Evolutionary conservation across 495 filamentous ascomycete genomes (phyloP).

Genomic region (Talaromyces proteolyticus): DNA sequence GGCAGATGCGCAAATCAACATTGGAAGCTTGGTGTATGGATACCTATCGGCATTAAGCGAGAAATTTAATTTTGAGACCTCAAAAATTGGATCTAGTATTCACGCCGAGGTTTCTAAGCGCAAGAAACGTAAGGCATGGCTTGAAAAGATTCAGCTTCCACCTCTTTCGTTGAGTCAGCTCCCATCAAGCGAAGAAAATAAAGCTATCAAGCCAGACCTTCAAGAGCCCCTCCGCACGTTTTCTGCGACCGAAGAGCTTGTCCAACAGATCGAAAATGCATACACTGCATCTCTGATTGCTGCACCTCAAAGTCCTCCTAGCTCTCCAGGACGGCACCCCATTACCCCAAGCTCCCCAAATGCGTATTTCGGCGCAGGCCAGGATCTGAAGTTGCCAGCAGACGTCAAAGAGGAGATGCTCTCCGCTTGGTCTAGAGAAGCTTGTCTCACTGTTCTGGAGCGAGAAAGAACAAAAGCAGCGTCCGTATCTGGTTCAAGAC

Average conservation of each 20-base stretch:
- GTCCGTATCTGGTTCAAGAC: slow-evolving; percentile 67
- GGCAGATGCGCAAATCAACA: slow-evolving; percentile 59
- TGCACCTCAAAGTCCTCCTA: slow-evolving; percentile 61
- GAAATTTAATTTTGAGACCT: slow-evolving; percentile 68
- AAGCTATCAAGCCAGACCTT: slow-evolving; percentile 29
- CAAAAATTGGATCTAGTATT: slow-evolving; percentile 59
- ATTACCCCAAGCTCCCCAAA: background rate
- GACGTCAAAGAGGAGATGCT: slow-evolving; percentile 67
- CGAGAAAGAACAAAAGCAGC: slow-evolving; percentile 57
- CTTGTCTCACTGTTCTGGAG: slow-evolving; percentile 59
- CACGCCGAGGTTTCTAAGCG: slow-evolving; percentile 70
- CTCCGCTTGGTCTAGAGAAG: slow-evolving; percentile 71
- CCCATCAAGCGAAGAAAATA: slow-evolving; percentile 16
- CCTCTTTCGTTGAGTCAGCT: slow-evolving; percentile 45
- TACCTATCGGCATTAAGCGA: slow-evolving; percentile 78
- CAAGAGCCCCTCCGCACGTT: slow-evolving; percentile 55
- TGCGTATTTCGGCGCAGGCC: slow-evolving; percentile 3
- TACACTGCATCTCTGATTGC: slow-evolving; percentile 55
- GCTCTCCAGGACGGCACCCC: slow-evolving; percentile 55
- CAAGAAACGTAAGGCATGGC: slow-evolving; percentile 67
- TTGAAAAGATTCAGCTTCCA: slow-evolving; percentile 55
- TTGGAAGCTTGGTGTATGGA: slow-evolving; percentile 80
- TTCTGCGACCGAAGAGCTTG: slow-evolving; percentile 63
- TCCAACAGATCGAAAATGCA: slow-evolving; percentile 62
- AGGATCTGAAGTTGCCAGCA: slow-evolving; percentile 23